A percentile compares a stretch with the other conserved stretches of the same genome.
Conservation (phyloP, 2,329 filamentous ascomycete species). For the Ophiosphaerella herpotricha region DNA sequence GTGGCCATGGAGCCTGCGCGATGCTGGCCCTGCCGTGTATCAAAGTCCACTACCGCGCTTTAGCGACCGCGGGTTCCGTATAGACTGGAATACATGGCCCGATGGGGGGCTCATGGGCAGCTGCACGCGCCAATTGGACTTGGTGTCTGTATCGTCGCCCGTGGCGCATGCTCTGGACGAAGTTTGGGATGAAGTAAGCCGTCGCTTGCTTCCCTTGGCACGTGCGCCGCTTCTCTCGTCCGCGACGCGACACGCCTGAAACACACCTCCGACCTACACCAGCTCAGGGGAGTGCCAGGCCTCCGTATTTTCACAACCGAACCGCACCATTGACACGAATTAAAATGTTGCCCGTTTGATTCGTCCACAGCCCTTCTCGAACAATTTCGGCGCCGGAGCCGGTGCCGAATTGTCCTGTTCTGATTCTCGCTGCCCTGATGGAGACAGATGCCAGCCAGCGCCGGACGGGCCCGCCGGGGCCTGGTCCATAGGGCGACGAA, state of each 20-base stretch:
- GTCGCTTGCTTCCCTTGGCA: constrained; percentile 4
- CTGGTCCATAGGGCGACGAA: neutral
- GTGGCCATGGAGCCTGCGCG: neutral
- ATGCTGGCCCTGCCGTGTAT: constrained; percentile 6
- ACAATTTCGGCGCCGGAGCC: constrained; percentile 9
- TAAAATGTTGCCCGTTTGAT: constrained; percentile 18
- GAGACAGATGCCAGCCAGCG: constrained; percentile 2
- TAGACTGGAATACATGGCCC: neutral
- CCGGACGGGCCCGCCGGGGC: constrained; percentile 5
- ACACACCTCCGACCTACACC: constrained; percentile 28
- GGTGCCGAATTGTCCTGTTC: constrained; percentile 9
- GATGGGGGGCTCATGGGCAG: neutral
- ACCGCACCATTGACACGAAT: constrained; percentile 30
- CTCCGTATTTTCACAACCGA: constrained; percentile 22
- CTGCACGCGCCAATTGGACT: constrained; percentile 11
- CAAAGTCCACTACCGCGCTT: constrained; percentile 12
- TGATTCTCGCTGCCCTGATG: constrained; percentile 2
- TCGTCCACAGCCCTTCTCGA: constrained; percentile 16
- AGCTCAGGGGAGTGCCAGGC: constrained; percentile 22
- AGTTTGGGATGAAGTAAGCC: constrained; percentile 16
- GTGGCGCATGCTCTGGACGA: constrained; percentile 11
- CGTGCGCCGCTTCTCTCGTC: constrained; percentile 13
- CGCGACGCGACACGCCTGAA: constrained; percentile 30
- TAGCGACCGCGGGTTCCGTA: neutral
- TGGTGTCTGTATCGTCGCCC: constrained; percentile 4